A percentile compares a stretch with the other conserved stretches of the same genome.
Evolutionary conservation across 495 filamentous ascomycete genomes (phyloP).

Genomic region (Jackrogersella multiformis): DNA sequence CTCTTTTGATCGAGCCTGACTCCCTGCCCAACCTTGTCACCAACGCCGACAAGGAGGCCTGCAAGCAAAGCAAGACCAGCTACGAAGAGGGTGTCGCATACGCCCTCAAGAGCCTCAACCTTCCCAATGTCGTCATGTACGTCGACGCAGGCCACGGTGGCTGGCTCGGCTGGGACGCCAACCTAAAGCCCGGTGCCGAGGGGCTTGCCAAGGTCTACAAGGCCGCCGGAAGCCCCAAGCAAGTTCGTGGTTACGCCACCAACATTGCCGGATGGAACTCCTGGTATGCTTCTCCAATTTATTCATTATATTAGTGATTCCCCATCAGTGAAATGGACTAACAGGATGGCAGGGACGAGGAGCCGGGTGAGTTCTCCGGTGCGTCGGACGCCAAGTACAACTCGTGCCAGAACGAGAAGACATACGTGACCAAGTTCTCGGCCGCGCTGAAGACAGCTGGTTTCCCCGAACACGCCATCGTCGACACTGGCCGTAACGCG

Average conservation of each 20-base stretch:
- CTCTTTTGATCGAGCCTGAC: slow-evolving; percentile 76
- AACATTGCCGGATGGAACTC: slow-evolving; percentile 84
- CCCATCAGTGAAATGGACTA: slow-evolving; percentile 41
- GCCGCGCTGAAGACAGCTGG: slow-evolving; percentile 68
- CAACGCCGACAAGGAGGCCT: slow-evolving; percentile 71
- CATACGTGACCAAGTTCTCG: slow-evolving; percentile 72
- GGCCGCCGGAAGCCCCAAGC: slow-evolving; percentile 67
- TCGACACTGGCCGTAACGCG: slow-evolving; percentile 74
- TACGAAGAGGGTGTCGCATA: slow-evolving; percentile 79
- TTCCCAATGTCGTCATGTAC: slow-evolving; percentile 85
- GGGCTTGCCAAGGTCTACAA: slow-evolving; percentile 74
- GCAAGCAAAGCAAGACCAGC: slow-evolving; percentile 66
- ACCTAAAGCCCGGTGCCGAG: slow-evolving; percentile 75
- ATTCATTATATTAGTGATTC: neutral
- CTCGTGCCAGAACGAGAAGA: slow-evolving; percentile 74
- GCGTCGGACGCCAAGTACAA: slow-evolving; percentile 65
- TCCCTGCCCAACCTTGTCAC: slow-evolving; percentile 84
- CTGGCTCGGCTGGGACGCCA: slow-evolving; percentile 85
- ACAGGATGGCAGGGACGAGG: slow-evolving; percentile 57
- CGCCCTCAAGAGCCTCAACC: slow-evolving; percentile 73
- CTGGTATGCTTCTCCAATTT: slow-evolving; percentile 53
- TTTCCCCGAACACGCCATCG: slow-evolving; percentile 78
- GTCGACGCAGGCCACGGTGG: slow-evolving; percentile 83
- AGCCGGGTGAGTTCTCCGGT: slow-evolving; percentile 72
- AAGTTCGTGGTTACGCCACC: slow-evolving; percentile 77